Evolutionary conservation across 495 filamentous ascomycete genomes (phyloP), one percentile per base, ranked within the genome.

Genomic region (Delitschia confertaspora): DNA sequence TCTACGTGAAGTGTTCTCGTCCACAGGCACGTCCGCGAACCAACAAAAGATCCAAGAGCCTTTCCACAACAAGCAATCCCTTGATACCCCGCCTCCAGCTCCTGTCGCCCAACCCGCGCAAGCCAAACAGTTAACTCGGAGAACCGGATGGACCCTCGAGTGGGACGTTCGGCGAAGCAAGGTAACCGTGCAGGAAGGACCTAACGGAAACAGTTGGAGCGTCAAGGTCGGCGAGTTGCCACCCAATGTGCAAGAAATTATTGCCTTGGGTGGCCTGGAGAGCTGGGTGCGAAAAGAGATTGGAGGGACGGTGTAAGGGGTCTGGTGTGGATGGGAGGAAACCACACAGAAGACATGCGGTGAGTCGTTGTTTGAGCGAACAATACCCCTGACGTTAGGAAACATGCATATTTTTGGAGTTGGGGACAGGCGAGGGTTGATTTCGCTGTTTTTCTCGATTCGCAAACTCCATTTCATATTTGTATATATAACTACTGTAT

Each of bases 221-320:
- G 71, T 87, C 56, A 81, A 81, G 65, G 85, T 95, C 2, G 83
- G 85, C 6, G 84, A 89, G 67, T 57, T 95, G 44, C 83, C 88
- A 33, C 76, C 83, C 0, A 94, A 88, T 59, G 84, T 95, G 43
- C 89, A 95, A 60, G 85, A 85, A 60, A 89, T 93, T 45, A 79
- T 93, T 47, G 58, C 56, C 14, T 22, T 49, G 0, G 58, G 56
- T 3, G 58, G 58, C n/a, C 26, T 61, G 33, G 58, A 58, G 51
- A 57, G 43, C 20, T 94, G 88, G 88, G 84, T 93, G 3, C 83
- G 84, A 70, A 68, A 68, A 31, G 70, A 82, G 63, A 81, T 78
- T 49, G 47, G 51, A 5, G 53, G 40, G 18, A 33, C 36, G 16
- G 20, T 22, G 22, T 54, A 23, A 39, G 21, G 9, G 16, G 5